Conservation (phyloP, 768 basidiomycete genomes). For the Fomitopsis serialis region DNA sequence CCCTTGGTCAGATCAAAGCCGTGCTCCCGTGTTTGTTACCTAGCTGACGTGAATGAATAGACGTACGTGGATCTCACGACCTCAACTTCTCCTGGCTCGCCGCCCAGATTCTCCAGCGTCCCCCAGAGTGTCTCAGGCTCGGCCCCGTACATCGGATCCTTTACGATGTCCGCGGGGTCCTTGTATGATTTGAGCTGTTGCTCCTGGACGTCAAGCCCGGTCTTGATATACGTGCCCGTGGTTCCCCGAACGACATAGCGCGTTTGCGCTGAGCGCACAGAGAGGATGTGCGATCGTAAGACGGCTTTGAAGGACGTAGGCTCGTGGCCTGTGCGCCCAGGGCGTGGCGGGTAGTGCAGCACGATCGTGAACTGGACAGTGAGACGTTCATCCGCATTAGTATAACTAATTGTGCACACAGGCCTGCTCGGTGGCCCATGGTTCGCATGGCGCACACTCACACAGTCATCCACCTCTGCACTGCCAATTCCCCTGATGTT, state of each 20-base stretch:
- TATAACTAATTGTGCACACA: no score
- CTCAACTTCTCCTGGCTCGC: slow-evolving; percentile 31
- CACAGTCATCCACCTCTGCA: slow-evolving; percentile 61
- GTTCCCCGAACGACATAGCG: slow-evolving; percentile 72
- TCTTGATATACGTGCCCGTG: slow-evolving; percentile 67
- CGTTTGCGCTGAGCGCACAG: slow-evolving; percentile 57
- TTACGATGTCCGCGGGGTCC: slow-evolving; percentile 36
- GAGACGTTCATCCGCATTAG: neutral
- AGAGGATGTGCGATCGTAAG: slow-evolving; percentile 64
- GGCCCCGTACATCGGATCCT: slow-evolving; percentile 45
- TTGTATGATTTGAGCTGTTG: slow-evolving; percentile 60
- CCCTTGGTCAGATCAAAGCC: neutral
- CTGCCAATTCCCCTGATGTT: slow-evolving; percentile 63
- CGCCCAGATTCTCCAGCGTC: slow-evolving; percentile 46
- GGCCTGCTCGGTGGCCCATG: no score
- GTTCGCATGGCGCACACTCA: slow-evolving; percentile 16
- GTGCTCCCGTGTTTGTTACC: neutral
- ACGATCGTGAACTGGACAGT: slow-evolving; percentile 13
- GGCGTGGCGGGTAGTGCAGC: slow-evolving; percentile 16
- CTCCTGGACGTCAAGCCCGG: slow-evolving; percentile 79
- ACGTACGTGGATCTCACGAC: slow-evolving; percentile 28
- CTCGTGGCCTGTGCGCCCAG: neutral
- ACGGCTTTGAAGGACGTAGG: slow-evolving; percentile 60
- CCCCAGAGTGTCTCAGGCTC: slow-evolving; percentile 65
- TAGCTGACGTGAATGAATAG: neutral